Base-by-base conservation (phyloP, 2,329 filamentous ascomycete species). In the Beauveria sp. region DNA sequence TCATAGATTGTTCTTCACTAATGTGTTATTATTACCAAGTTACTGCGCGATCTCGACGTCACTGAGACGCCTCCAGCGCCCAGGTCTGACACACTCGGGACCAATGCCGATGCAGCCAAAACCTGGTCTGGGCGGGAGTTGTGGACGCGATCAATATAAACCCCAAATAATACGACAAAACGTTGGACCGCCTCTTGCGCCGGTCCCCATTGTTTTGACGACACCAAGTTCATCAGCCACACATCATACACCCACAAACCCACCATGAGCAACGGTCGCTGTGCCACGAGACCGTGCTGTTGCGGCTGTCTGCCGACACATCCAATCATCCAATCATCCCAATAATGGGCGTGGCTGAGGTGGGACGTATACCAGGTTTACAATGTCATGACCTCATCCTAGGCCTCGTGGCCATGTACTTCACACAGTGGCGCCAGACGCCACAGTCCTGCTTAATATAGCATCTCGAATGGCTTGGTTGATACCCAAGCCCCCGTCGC, bases 371-470 rank as follows among this genome's bases (percentile, higher is more conserved):
- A 14, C 43, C 24, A 22, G 20, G 41, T 5, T 61, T 52, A 16
- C 12, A 12, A 47, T 53, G 52, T 55, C 52, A 55, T 61, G 59
- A 61, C 59, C 59, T 61, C 59, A 61, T 56, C n/a, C 51, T 34
- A 37, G 44, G 59, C 59, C 59, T 20, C 59, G 59, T 61, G 59
- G 59, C 52, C 59, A 61, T 41, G 53, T 26, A 61, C 37, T n/a
- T 54, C 24, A 6, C n/a, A 24, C 48, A 43, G 50, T 58, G 55
- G 55, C 55, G 28, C 56, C 34, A 34, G 20, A 52, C 26, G 44
- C 44, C 55, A 37, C 56, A 53, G 26, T 20, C 40, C 50, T 30
- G 48, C 57, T 53, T 46, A 59, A 59, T 59, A 59, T 59, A 59
- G 57, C 26, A 47, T 56, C 34, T 46, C 43, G 30, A 50, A 22